Evolutionary conservation across 2,329 filamentous ascomycete genomes (phyloP).

Genomic region (Colletotrichum sp.): DNA sequence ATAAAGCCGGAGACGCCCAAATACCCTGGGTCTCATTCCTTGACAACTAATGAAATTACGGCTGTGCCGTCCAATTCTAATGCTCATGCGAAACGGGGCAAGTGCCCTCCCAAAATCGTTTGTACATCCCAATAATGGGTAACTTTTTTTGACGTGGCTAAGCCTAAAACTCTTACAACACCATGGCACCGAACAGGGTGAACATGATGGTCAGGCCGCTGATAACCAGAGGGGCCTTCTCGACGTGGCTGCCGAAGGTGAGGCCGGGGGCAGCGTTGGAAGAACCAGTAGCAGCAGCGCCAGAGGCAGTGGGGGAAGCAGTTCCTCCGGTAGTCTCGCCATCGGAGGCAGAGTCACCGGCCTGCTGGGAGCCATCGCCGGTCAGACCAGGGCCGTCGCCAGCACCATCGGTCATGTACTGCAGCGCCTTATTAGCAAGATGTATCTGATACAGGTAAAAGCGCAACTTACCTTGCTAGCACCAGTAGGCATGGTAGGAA

Average conservation of each 20-base stretch:
- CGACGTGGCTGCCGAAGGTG: slow-evolving; percentile 23
- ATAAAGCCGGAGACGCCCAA: neutral
- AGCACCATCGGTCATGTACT: slow-evolving; percentile 60
- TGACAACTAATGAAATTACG: slow-evolving; percentile 1
- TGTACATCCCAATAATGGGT: slow-evolving; percentile 15
- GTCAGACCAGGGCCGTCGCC: slow-evolving; percentile 58
- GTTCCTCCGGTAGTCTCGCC: slow-evolving; percentile 51
- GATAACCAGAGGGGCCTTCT: slow-evolving; percentile 36
- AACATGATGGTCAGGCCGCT: slow-evolving; percentile 38
- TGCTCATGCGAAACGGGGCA: slow-evolving; percentile 8
- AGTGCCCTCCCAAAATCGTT: slow-evolving; percentile 4
- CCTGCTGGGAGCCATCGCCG: slow-evolving; percentile 59
- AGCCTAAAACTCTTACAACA: slow-evolving; percentile 36
- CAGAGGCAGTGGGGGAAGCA: slow-evolving; percentile 37
- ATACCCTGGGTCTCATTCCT: neutral
- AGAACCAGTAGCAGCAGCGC: slow-evolving; percentile 38
- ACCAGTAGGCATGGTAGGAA: slow-evolving; percentile 57
- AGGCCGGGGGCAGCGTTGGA: slow-evolving; percentile 33
- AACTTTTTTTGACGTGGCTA: neutral
- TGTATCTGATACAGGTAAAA: neutral
- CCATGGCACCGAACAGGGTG: slow-evolving; percentile 42
- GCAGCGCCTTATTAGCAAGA: neutral
- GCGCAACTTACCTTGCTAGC: slow-evolving; percentile 40
- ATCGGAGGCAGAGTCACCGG: slow-evolving; percentile 38
- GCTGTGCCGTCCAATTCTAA: slow-evolving; percentile 7